A percentile compares a stretch with the other conserved stretches of the same genome.
phyloP scores from a whole-genome alignment of 1,139 yeast genomes.

The Saccharomyces uvarum region DNA sequence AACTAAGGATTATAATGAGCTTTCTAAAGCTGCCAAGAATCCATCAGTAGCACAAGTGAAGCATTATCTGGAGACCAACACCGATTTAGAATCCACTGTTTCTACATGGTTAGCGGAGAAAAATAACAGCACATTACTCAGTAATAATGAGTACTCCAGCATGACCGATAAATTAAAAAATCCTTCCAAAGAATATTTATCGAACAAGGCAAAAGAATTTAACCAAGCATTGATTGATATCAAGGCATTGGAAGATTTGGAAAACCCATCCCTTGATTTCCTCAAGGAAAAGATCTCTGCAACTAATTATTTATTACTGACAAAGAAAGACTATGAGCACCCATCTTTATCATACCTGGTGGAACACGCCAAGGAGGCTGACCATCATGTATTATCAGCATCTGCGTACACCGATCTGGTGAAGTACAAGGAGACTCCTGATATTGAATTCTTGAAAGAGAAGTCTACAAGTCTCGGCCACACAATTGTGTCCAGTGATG shows the following conservation, averaged over 20 bases:
- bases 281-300: slow-evolving; percentile 9
- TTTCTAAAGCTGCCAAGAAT: not conserved
- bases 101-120: not conserved
- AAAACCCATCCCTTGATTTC: slow-evolving; percentile 12
- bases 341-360: slow-evolving; percentile 14
- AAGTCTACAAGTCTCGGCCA: slow-evolving; percentile 25
- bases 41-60: not conserved
- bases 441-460: slow-evolving; percentile 20
- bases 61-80: not conserved
- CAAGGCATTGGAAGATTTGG: slow-evolving; percentile 1
- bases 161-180: slow-evolving; percentile 2
- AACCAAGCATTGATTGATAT: not conserved
- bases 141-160: slow-evolving; percentile 13
- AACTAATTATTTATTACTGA: slow-evolving; percentile 3
- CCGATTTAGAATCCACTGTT: not conserved
- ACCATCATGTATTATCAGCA: slow-evolving; percentile 2
- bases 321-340: not conserved
- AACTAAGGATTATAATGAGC: slow-evolving; percentile 2
- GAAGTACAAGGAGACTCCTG: slow-evolving; percentile 9
- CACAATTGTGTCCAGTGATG: slow-evolving; percentile 8
- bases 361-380: slow-evolving; percentile 3
- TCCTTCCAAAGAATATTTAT: slow-evolving; percentile 7
- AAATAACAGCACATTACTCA: not conserved
- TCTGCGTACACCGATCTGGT: slow-evolving; percentile 15
- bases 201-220: not conserved